Evolutionary conservation across 2,329 filamentous ascomycete genomes (phyloP), one percentile per base, ranked within the genome.

Genomic region (Claviceps cyperi): DNA sequence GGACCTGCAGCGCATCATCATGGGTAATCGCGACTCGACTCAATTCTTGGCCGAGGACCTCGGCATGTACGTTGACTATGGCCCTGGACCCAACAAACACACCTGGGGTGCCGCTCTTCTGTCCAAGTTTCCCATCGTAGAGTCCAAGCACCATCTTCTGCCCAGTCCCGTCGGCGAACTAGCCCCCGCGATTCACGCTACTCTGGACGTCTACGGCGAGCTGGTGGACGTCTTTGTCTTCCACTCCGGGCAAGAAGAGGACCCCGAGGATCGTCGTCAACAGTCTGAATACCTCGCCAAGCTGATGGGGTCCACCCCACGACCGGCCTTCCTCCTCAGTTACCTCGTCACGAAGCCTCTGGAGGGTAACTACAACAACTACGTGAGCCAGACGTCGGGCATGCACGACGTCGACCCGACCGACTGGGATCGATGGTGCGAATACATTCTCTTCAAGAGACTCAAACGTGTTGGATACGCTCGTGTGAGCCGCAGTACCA

Each of bases 351-450:
- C 87, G 21, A 87, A 85, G 65, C 92, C 92, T 0, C 75, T 84
- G 5, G 73, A 95, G 69, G 92, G 92, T 54, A 98, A 98, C 64
- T 98, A 98, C 72, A 91, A 97, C 64, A 95, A 83, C 0, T 97
- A 94, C 59, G 92, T 97, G 22, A 87, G 87, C 51, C 77, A 88
- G 49, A 72, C 72, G 51, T 94, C 86, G 52, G 87, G 89, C 9
- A 98, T 98, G 92, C 82, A 86, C 60, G 92, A 98, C 61, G 92
- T 98, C 47, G 92, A 98, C 61, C 78, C 83, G 0, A 82, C 75
- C 3, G 92, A 98, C 64, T 95, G 89, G 89, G 92, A 98, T 66
- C 76, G 92, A 50, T 98, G 92, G 92, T 98, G 92, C 71, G 91
- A 98, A 71, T 98, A 98, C 67, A 96, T 98, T 56, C 71, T 98